phyloP scores from a whole-genome alignment of 352 stramenopile species.

The Pythium apleroticum region DNA sequence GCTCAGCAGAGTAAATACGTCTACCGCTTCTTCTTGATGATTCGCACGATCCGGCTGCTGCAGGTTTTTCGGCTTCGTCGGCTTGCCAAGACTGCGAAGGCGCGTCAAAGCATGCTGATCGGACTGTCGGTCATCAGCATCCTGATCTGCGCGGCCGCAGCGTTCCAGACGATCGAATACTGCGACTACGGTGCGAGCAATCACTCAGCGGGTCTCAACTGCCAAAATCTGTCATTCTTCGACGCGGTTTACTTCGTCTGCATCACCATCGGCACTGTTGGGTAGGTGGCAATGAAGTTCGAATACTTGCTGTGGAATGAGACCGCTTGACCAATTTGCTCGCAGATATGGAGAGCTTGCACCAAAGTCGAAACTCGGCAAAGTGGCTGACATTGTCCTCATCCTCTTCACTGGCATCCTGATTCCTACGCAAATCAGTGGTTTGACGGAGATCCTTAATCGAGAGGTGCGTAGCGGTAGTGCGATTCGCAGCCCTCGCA shows the following conservation, averaged over 20 bases:
- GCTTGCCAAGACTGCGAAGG: slow-evolving; percentile 57
- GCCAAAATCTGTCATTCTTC: slow-evolving; percentile 72
- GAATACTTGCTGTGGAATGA: no score
- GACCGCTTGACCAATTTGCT: no score
- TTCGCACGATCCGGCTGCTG: slow-evolving; percentile 56
- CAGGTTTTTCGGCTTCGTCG: slow-evolving; percentile 64
- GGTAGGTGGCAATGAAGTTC: slow-evolving; percentile 46
- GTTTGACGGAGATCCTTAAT: slow-evolving; percentile 67
- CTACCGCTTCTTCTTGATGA: slow-evolving; percentile 62
- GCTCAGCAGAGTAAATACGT: slow-evolving; percentile 39
- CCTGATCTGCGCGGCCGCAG: slow-evolving; percentile 59
- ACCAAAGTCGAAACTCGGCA: slow-evolving; percentile 59
- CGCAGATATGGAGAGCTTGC: slow-evolving; percentile 71
- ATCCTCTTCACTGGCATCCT: slow-evolving; percentile 72
- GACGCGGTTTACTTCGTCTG: slow-evolving; percentile 83
- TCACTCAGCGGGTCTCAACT: slow-evolving; percentile 35
- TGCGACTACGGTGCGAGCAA: slow-evolving; percentile 35
- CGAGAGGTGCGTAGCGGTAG: slow-evolving; percentile 44
- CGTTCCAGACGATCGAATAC: slow-evolving; percentile 70
- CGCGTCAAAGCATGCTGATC: slow-evolving; percentile 54
- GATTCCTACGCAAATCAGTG: slow-evolving; percentile 69
- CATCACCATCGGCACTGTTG: slow-evolving; percentile 83
- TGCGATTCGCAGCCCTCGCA: slow-evolving; percentile 1
- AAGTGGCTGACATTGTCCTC: slow-evolving; percentile 63
- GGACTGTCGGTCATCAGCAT: slow-evolving; percentile 53